These are phyloP conservation scores for Thalia dealbata DNA, from an alignment of 176 grass and related monocot species.

Conservation along the genomic window DNA sequence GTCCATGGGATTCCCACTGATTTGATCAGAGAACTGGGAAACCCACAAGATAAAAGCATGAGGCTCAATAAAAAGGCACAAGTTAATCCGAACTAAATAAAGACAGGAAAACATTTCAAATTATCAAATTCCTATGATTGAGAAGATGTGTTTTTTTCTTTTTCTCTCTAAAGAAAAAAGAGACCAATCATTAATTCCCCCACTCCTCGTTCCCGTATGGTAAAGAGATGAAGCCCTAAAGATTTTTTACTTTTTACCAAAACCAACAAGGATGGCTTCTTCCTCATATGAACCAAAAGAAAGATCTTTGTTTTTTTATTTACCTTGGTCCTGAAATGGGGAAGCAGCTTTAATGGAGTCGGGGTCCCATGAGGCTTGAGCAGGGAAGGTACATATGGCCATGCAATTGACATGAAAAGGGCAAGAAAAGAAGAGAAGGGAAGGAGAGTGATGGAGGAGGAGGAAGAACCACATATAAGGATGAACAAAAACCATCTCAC, in stretches of 20 bases:
- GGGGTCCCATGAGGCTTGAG: constrained; percentile 14
- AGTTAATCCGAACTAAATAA: neutral
- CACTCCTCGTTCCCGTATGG: neutral
- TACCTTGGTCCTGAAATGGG: neutral
- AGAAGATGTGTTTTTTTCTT: neutral
- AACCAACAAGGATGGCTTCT: neutral
- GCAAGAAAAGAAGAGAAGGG: neutral
- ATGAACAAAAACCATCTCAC: constrained; percentile 5
- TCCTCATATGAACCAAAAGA: neutral
- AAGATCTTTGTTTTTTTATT: constrained; percentile 5
- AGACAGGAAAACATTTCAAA: neutral
- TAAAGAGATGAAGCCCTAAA: neutral
- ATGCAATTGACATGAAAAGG: constrained; percentile 17
- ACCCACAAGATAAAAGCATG: constrained; percentile 43
- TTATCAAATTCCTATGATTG: neutral
- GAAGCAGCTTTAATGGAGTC: neutral
- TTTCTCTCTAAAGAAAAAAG: constrained; percentile 1
- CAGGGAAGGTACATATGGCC: constrained; percentile 8
- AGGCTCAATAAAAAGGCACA: neutral
- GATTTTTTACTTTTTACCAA: neutral
- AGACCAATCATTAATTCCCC: neutral
- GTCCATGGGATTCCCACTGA: constrained; percentile 16
- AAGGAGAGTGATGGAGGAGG: neutral
- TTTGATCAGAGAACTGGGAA: constrained; percentile 28
- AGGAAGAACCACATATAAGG: neutral